Conservation (phyloP, 2,329 filamentous ascomycete species). For the Penicillium sp. region DNA sequence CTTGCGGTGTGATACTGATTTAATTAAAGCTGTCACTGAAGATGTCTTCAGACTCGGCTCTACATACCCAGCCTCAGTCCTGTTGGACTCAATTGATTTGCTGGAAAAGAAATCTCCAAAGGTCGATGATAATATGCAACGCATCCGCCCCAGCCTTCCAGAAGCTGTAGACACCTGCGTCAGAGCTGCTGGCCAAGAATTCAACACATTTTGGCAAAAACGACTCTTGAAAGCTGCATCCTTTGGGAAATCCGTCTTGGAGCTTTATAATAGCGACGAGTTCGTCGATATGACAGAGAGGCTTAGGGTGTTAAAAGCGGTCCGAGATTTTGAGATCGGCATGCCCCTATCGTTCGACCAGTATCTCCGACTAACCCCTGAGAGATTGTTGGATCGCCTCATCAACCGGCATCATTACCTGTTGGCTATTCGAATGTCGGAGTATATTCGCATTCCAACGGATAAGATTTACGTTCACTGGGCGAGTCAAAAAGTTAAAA, state of each 20-base stretch:
- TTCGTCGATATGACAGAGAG: conserved; percentile 99
- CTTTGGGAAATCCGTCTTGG: conserved; percentile 94
- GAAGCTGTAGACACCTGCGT: conserved; percentile 94
- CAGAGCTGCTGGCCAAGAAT: conserved; percentile 88
- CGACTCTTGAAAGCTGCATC: conserved; percentile 92
- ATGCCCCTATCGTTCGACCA: conserved; percentile 90
- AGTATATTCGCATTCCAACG: conserved; percentile 79
- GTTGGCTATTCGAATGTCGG: conserved; percentile 80
- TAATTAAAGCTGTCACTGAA: conserved; percentile 62
- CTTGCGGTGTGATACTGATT: neutral
- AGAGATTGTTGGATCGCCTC: conserved; percentile 78
- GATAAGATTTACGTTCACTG: conserved; percentile 94
- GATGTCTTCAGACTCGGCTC: conserved; percentile 88
- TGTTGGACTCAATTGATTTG: conserved; percentile 87
- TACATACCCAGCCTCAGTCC: conserved; percentile 82
- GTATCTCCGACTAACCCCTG: conserved; percentile 83
- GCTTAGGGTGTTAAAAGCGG: conserved; percentile 84
- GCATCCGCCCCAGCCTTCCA: conserved; percentile 80
- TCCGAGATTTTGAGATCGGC: conserved; percentile 86
- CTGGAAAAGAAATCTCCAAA: conserved; percentile 92
- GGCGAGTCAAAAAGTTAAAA: conserved; percentile 89
- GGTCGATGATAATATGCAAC: conserved; percentile 94
- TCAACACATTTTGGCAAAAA: conserved; percentile 88
- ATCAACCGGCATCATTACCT: conserved; percentile 89
- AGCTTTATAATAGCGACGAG: conserved; percentile 96